Evolutionary conservation across 495 filamentous ascomycete species (phyloP).

Genomic region (Hypoxylon subgilvum): DNA sequence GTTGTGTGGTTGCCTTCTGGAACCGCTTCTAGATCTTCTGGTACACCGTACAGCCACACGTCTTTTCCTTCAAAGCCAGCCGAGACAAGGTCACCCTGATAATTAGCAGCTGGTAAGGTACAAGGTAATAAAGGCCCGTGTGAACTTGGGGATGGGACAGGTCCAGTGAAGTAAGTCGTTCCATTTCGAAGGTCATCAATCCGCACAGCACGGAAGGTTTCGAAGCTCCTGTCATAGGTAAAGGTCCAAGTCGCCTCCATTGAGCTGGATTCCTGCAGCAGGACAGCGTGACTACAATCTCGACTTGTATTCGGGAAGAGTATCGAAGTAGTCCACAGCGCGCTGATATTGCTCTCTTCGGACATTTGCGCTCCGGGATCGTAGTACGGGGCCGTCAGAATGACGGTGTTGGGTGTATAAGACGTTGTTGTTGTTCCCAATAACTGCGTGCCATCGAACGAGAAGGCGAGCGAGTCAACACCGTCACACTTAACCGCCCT

Average conservation of each 20-base stretch:
- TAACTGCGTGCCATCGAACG: constrained; percentile 82
- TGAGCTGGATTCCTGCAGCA: constrained; percentile 71
- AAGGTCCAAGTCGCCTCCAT: constrained; percentile 80
- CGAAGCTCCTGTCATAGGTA: constrained; percentile 76
- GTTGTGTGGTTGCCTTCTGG: constrained; percentile 42
- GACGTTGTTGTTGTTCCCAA: constrained; percentile 75
- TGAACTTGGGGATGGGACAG: constrained; percentile 54
- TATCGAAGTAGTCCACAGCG: constrained; percentile 88
- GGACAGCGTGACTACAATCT: constrained; percentile 76
- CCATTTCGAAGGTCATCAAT: constrained; percentile 76
- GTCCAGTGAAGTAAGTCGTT: constrained; percentile 81
- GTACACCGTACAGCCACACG: constrained; percentile 82
- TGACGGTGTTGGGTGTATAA: constrained; percentile 70
- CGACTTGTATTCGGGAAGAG: constrained; percentile 79
- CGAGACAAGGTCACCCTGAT: constrained; percentile 74
- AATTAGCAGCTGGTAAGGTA: constrained; percentile 71
- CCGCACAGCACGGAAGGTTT: constrained; percentile 77
- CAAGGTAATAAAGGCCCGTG: constrained; percentile 62
- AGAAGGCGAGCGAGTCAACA: constrained; percentile 81
- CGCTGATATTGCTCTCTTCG: constrained; percentile 68
- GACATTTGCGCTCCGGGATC: constrained; percentile 62
- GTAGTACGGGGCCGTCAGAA: constrained; percentile 82
- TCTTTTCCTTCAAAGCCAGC: constrained; percentile 75
- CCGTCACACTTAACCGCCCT: constrained; percentile 81
- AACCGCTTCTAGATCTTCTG: constrained; percentile 70